Evolutionary conservation across 2,329 filamentous ascomycete species (phyloP).

Genomic region (Ceratocystis smalleyi): DNA sequence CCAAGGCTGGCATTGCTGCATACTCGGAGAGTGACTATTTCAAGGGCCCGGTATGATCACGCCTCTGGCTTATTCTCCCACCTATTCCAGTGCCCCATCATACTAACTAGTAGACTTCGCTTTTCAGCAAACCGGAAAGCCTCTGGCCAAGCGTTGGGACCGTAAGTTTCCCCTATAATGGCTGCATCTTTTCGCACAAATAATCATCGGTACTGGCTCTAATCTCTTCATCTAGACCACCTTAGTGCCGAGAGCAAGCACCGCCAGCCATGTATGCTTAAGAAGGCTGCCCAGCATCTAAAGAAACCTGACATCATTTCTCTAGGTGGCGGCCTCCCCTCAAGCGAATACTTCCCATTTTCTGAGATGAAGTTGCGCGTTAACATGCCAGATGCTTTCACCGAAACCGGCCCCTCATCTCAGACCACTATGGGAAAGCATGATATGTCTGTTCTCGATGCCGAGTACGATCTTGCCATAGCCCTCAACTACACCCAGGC

Average conservation of each 20-base stretch:
- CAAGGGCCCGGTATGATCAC: conserved; percentile 49
- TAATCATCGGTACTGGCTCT: conserved; percentile 8
- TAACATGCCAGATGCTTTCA: conserved; percentile 48
- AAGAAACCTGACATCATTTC: conserved; percentile 76
- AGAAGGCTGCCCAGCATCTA: conserved; percentile 64
- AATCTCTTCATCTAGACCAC: conserved; percentile 28
- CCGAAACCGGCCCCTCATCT: conserved; percentile 48
- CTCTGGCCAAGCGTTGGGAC: conserved; percentile 70
- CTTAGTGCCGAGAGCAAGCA: conserved; percentile 47
- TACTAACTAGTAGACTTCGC: background rate
- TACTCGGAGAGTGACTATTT: conserved; percentile 68
- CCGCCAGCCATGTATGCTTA: conserved; percentile 56
- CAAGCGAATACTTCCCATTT: conserved; percentile 84
- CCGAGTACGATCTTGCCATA: conserved; percentile 57
- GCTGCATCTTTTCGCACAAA: too few species aligned
- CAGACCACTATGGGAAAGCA: conserved; percentile 63
- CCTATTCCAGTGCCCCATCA: background rate
- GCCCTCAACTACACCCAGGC: conserved; percentile 89
- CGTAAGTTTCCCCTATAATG: conserved; percentile 38
- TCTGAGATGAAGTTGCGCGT: conserved; percentile 61
- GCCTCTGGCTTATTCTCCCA: conserved; percentile 6
- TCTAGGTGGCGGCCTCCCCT: conserved; percentile 80
- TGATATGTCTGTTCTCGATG: conserved; percentile 33
- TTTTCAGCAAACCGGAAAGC: conserved; percentile 38
- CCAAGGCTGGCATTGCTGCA: conserved; percentile 63